phyloP scores from a whole-genome alignment of 2,329 filamentous ascomycete species.

The Colletotrichum cordylinicola region DNA sequence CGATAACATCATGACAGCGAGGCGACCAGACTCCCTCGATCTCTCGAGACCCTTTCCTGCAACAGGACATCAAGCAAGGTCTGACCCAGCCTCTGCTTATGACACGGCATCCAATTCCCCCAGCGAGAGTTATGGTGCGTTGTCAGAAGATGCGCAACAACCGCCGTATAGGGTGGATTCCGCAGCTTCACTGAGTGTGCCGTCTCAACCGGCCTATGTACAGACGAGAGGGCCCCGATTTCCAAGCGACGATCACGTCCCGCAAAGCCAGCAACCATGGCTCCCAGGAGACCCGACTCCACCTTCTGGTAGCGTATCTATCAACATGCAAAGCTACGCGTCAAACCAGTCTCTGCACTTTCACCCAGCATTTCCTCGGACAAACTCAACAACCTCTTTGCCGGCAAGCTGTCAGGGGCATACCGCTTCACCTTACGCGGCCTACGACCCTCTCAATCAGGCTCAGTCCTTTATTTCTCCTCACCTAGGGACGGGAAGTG shows the following conservation, averaged over 20 bases:
- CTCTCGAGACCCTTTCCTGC: not conserved
- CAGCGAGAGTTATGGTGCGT: not conserved
- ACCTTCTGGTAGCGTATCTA: not conserved
- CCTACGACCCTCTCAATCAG: not conserved
- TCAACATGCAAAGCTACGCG: not conserved
- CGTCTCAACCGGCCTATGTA: not conserved
- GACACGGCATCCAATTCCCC: not conserved
- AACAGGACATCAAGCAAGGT: not conserved
- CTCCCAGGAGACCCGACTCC: not conserved
- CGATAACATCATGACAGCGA: slow-evolving; percentile 42
- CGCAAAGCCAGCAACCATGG: not conserved
- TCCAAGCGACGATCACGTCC: not conserved
- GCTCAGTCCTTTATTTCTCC: not conserved
- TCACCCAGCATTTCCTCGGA: not conserved
- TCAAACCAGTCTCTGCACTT: slow-evolving; percentile 1
- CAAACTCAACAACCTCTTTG: not conserved
- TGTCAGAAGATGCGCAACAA: not conserved
- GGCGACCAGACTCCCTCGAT: slow-evolving; percentile 29
- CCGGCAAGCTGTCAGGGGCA: not conserved
- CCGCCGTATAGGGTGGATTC: not conserved
- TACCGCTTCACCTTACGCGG: not conserved
- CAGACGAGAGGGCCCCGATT: not conserved
- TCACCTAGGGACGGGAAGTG: not conserved
- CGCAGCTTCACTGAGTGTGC: not conserved
- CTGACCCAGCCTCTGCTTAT: not conserved